These are phyloP conservation scores for Malassezia psittaci DNA, from an alignment of 1,284 basidiomycete species.

Conservation along the genomic window DNA sequence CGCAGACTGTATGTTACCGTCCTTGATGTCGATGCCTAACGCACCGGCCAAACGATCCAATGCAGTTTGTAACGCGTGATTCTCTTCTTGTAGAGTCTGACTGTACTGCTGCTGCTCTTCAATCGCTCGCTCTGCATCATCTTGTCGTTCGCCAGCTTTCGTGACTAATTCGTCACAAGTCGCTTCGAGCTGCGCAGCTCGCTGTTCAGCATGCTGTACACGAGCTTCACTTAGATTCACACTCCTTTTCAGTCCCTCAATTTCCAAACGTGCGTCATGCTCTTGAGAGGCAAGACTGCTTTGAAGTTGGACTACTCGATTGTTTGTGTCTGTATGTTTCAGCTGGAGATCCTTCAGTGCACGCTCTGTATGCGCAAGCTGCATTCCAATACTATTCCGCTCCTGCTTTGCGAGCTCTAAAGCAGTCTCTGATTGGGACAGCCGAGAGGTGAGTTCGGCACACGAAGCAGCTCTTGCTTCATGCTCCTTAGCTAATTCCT, in stretches of 20 bases:
- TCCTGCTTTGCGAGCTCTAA: slow-evolving; percentile 61
- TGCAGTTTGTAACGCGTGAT: slow-evolving; percentile 39
- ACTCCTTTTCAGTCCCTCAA: slow-evolving; percentile 60
- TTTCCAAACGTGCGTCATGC: slow-evolving; percentile 64
- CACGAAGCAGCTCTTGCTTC: slow-evolving; percentile 49
- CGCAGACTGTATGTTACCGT: slow-evolving; percentile 10
- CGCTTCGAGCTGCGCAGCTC: slow-evolving; percentile 65
- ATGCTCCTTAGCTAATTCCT: slow-evolving; percentile 32
- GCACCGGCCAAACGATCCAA: slow-evolving; percentile 40
- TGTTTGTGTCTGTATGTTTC: slow-evolving; percentile 61
- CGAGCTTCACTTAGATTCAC: slow-evolving; percentile 71
- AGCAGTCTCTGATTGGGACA: slow-evolving; percentile 59
- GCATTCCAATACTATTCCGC: slow-evolving; percentile 56
- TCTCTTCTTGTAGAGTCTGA: slow-evolving; percentile 49
- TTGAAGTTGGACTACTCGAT: slow-evolving; percentile 61
- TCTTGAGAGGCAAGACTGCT: slow-evolving; percentile 68
- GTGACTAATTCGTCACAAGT: slow-evolving; percentile 66
- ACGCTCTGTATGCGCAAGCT: slow-evolving; percentile 61
- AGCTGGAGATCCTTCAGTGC: slow-evolving; percentile 59
- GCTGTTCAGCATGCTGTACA: slow-evolving; percentile 64
- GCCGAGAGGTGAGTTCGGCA: slow-evolving; percentile 54
- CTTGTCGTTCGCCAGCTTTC: slow-evolving; percentile 60
- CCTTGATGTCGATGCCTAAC: slow-evolving; percentile 30
- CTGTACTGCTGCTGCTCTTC: slow-evolving; percentile 52
- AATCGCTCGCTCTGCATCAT: slow-evolving; percentile 58